Evolutionary conservation across 2,329 filamentous ascomycete species (phyloP).

Genomic region (Ascomycota sp.): DNA sequence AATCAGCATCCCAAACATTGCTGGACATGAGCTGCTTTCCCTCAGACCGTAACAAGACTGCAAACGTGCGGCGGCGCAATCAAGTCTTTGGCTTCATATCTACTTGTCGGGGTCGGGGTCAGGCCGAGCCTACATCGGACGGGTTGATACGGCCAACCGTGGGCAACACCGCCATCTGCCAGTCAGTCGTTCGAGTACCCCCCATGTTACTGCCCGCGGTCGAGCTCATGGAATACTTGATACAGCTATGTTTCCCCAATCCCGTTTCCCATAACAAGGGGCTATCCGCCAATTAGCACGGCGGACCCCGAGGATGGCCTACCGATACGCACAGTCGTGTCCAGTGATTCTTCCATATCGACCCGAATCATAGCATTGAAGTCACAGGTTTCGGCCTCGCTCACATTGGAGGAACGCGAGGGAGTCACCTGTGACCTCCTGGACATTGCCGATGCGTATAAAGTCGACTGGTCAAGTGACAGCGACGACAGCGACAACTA

Average conservation of each 20-base stretch:
- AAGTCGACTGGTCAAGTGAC: slow-evolving; percentile 67
- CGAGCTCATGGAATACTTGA: background rate
- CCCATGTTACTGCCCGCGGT: background rate
- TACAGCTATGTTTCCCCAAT: slow-evolving; percentile 2
- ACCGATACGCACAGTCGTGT: too few relatives aligned
- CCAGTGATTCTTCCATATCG: slow-evolving; percentile 53
- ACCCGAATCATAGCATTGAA: slow-evolving; percentile 44
- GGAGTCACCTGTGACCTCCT: slow-evolving; percentile 58
- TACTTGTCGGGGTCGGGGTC: slow-evolving; percentile 5
- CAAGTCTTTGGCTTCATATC: slow-evolving; percentile 11
- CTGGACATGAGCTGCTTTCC: slow-evolving; percentile 13
- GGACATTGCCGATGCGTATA: slow-evolving; percentile 68
- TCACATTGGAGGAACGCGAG: slow-evolving; percentile 62
- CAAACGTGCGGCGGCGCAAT: slow-evolving; percentile 1
- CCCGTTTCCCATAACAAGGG: slow-evolving; percentile 11
- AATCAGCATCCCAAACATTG: slow-evolving; percentile 6
- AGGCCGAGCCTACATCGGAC: slow-evolving; percentile 1
- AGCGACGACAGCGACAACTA: slow-evolving; percentile 45
- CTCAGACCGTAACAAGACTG: slow-evolving; percentile 4
- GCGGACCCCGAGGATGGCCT: too few relatives aligned
- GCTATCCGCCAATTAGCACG: too few relatives aligned
- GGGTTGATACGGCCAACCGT: slow-evolving; percentile 5
- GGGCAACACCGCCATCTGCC: slow-evolving; percentile 9
- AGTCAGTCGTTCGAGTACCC: slow-evolving; percentile 4
- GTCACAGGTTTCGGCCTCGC: slow-evolving; percentile 35